A percentile compares a stretch with the other conserved stretches of the same genome.
phyloP scores from a whole-genome alignment of 192 early-diverging fungal genomes.

The Backusella sp. region DNA sequence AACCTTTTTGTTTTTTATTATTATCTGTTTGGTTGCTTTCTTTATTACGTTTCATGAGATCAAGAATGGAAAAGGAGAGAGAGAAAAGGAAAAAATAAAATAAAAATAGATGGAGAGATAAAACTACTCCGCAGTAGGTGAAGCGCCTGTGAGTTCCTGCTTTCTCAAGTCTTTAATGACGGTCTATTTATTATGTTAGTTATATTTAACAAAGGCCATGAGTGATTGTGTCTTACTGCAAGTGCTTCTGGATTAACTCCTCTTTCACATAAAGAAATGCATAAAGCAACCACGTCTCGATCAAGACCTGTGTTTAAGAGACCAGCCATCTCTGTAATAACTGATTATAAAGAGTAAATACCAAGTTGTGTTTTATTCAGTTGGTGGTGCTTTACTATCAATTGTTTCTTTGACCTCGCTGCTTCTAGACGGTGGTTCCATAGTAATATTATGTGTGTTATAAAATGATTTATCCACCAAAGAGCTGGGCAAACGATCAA shows the following conservation, averaged over 20 bases:
- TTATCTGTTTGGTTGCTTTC: background rate
- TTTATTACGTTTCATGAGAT: slow-evolving; percentile 7
- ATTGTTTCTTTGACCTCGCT: slow-evolving; percentile 10
- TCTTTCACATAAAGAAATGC: slow-evolving; percentile 74
- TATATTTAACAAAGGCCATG: too few relatives aligned
- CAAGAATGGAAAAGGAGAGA: background rate
- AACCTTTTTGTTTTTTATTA: slow-evolving; percentile 14
- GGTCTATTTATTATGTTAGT: background rate
- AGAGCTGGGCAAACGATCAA: background rate
- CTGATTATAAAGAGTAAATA: background rate
- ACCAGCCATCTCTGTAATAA: slow-evolving; percentile 65
- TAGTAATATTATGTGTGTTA: background rate
- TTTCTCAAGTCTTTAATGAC: slow-evolving; percentile 14
- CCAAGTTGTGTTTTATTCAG: background rate
- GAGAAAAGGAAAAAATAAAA: background rate
- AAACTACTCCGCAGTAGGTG: background rate
- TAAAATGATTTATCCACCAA: too few relatives aligned
- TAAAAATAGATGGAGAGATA: background rate
- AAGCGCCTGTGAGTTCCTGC: background rate
- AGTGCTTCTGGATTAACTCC: slow-evolving; percentile 83
- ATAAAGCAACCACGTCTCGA: slow-evolving; percentile 67
- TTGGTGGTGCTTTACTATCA: background rate
- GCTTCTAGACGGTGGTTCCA: slow-evolving; percentile 3
- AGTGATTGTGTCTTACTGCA: slow-evolving; percentile 37
- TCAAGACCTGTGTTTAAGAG: slow-evolving; percentile 75